A percentile compares a stretch with the other conserved stretches of the same genome.
phyloP scores from a whole-genome alignment of 2,329 filamentous ascomycete species.

The Aureobasidium lini region DNA sequence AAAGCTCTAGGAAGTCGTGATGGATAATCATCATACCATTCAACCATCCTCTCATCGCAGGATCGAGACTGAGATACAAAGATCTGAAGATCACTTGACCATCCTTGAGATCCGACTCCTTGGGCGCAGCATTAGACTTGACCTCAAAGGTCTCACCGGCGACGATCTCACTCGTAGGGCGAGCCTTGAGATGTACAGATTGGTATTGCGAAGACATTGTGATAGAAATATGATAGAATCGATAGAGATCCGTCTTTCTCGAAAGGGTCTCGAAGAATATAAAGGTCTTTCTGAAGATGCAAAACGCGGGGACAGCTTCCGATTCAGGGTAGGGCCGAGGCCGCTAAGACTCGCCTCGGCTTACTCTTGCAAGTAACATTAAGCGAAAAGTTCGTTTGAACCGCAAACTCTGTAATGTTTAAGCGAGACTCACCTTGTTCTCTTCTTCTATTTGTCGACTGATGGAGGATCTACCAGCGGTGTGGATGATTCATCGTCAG shows the following conservation, averaged over 20 bases:
- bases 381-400: neutral
- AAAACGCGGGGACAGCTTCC: neutral
- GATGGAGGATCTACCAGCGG: neutral
- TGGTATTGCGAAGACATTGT: constrained; percentile 16
- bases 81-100: constrained; percentile 41
- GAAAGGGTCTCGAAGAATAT: neutral
- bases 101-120: constrained; percentile 19
- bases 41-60: constrained; percentile 46
- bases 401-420: neutral
- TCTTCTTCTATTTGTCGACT: neutral
- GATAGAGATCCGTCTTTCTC: neutral
- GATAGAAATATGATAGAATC: neutral
- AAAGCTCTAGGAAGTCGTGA: neutral
- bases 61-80: constrained; percentile 46
- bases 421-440: neutral
- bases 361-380: constrained; percentile 9
- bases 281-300: neutral
- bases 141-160: constrained; percentile 19
- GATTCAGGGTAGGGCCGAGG: neutral
- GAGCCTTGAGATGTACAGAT: constrained; percentile 20
- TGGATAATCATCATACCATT: neutral
- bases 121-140: constrained; percentile 17
- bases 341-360: constrained; percentile 5
- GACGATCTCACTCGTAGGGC: constrained; percentile 21
- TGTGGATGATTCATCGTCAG: neutral